Conservation (phyloP, 2,329 filamentous ascomycete species). For the Ophiostoma sp. region DNA sequence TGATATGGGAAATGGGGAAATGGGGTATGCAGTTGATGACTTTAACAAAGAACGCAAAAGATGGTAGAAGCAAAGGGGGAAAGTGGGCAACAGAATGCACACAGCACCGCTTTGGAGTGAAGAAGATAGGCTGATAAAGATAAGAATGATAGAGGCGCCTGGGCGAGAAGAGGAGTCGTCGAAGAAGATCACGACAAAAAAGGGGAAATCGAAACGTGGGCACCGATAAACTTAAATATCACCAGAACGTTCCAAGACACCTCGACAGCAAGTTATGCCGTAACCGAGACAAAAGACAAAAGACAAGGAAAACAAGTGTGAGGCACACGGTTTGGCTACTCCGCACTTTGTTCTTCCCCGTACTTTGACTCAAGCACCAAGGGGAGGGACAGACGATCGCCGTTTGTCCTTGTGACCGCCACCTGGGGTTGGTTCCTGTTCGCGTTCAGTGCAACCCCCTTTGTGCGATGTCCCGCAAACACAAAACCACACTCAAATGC, state of each 20-base stretch:
- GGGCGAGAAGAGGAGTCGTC: not conserved
- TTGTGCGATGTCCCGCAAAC: not conserved
- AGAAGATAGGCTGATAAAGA: not conserved
- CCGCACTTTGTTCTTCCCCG: not conserved
- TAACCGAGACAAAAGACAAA: not conserved
- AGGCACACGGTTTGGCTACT: not conserved
- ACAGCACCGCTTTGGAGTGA: too few relatives aligned
- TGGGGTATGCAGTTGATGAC: not conserved
- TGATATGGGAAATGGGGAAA: not conserved
- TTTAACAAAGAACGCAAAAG: not conserved
- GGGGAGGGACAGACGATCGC: not conserved
- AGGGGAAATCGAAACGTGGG: not conserved
- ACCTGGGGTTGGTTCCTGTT: not conserved
- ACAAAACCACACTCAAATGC: not conserved
- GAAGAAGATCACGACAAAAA: not conserved
- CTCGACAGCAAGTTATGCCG: conserved; percentile 4
- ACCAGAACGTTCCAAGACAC: not conserved
- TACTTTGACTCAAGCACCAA: not conserved
- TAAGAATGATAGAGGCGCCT: not conserved
- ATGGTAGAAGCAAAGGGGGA: not conserved
- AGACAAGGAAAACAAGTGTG: not conserved
- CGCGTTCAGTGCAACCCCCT: not conserved
- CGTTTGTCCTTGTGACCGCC: conserved; percentile 9
- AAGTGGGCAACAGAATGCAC: too few relatives aligned
- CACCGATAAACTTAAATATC: not conserved